phyloP scores from a whole-genome alignment of 129 eudicot genomes.

The Pittosporum tobira region DNA sequence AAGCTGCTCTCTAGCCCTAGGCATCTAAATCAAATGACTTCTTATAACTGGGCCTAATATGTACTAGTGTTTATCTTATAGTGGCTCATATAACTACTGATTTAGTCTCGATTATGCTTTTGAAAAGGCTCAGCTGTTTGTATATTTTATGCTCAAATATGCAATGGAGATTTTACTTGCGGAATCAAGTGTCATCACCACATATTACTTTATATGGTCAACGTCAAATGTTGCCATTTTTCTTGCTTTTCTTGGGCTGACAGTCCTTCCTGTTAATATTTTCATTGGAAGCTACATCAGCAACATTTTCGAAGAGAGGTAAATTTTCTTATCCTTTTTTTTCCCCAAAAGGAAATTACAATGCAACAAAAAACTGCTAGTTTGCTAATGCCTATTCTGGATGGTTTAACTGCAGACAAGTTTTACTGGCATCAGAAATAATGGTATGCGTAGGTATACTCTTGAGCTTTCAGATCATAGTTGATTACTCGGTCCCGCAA shows the following conservation, averaged over 20 bases:
- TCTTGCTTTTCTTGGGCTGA: slow-evolving; percentile 57
- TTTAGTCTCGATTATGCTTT: background rate
- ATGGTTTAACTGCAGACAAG: slow-evolving; percentile 39
- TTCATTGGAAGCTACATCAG: slow-evolving; percentile 59
- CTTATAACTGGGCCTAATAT: background rate
- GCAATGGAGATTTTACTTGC: slow-evolving; percentile 70
- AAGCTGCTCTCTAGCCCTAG: background rate
- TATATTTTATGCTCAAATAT: slow-evolving; percentile 67
- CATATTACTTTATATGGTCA: slow-evolving; percentile 56
- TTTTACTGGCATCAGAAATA: slow-evolving; percentile 53
- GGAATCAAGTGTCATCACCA: slow-evolving; percentile 61
- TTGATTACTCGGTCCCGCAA: slow-evolving; percentile 48
- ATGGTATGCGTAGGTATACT: slow-evolving; percentile 55
- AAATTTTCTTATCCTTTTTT: too few relatives aligned
- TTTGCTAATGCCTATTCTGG: background rate
- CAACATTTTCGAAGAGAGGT: slow-evolving; percentile 64
- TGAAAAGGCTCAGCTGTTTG: slow-evolving; percentile 49
- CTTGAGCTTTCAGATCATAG: slow-evolving; percentile 38
- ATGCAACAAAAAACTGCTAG: too few relatives aligned
- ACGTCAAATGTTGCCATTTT: slow-evolving; percentile 47
- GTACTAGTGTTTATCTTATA: background rate
- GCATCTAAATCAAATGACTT: background rate
- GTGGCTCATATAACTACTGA: background rate
- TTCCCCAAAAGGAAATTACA: too few relatives aligned
- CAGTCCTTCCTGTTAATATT: slow-evolving; percentile 60